phyloP scores from a whole-genome alignment of 768 basidiomycete genomes.

The Lyophyllum shimeji region DNA sequence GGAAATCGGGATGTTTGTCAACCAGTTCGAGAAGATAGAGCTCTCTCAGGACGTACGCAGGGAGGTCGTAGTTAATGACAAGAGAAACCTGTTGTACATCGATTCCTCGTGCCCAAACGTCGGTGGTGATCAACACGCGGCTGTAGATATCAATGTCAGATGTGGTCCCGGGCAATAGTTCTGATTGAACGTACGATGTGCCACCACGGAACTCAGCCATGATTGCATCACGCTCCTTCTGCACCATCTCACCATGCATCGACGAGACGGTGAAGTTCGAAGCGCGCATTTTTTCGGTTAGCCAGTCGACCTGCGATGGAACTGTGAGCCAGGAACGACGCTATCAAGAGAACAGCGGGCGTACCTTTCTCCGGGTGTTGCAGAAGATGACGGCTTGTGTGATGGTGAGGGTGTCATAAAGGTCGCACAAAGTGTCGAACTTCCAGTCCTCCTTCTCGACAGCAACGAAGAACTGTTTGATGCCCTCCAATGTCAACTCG shows the following conservation, averaged over 20 bases:
- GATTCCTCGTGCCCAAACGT: slow-evolving; percentile 97
- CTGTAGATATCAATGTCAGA: slow-evolving; percentile 34
- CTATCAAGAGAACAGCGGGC: slow-evolving; percentile 17
- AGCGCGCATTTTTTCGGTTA: slow-evolving; percentile 98
- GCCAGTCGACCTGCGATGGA: slow-evolving; percentile 80
- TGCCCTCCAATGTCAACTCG: slow-evolving; percentile 94
- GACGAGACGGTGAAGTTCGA: slow-evolving; percentile 98
- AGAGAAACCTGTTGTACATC: slow-evolving; percentile 98
- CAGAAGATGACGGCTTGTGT: slow-evolving; percentile 99
- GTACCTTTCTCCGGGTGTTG: slow-evolving; percentile 94
- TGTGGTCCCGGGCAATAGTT: neutral
- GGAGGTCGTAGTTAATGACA: slow-evolving; percentile 96
- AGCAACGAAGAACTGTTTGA: slow-evolving; percentile 97
- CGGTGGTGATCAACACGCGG: slow-evolving; percentile 93
- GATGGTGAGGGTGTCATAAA: slow-evolving; percentile 98
- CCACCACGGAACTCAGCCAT: slow-evolving; percentile 97
- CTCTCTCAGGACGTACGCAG: slow-evolving; percentile 58
- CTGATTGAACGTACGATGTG: slow-evolving; percentile 64
- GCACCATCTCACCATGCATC: slow-evolving; percentile 96
- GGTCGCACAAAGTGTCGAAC: slow-evolving; percentile 94
- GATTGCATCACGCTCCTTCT: slow-evolving; percentile 93
- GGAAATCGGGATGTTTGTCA: neutral
- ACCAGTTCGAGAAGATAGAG: neutral
- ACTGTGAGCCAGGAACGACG: slow-evolving; percentile 4
- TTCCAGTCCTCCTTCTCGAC: slow-evolving; percentile 99